A percentile compares a stretch with the other conserved stretches of the same genome.
These are phyloP conservation scores for Metschnikowia similis DNA, from an alignment of 805 yeast genomes.

Conservation along the genomic window DNA sequence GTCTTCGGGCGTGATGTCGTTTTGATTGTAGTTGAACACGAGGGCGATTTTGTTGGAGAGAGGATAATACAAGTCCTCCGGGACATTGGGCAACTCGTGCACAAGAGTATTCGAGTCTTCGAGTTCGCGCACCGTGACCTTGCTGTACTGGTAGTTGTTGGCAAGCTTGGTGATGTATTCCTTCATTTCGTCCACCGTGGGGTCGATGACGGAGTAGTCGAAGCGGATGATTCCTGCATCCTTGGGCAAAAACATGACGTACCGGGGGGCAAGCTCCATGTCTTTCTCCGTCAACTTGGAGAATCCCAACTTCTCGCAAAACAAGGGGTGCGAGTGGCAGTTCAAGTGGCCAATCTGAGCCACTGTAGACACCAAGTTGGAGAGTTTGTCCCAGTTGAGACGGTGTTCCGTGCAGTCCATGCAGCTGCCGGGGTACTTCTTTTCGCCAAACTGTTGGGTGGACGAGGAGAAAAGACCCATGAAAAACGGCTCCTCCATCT, in stretches of 20 bases:
- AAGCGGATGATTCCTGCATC: slow-evolving; percentile 44
- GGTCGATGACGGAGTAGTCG: slow-evolving; percentile 35
- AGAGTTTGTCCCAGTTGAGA: slow-evolving; percentile 54
- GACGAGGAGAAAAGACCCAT: slow-evolving; percentile 65
- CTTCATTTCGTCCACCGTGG: slow-evolving; percentile 27
- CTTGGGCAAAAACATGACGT: slow-evolving; percentile 52
- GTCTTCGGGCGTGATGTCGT: slow-evolving; percentile 56
- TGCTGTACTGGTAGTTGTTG: slow-evolving; percentile 42
- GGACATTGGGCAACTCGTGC: slow-evolving; percentile 26
- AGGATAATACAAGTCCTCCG: slow-evolving; percentile 35
- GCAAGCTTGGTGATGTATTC: slow-evolving; percentile 45
- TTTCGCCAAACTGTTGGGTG: slow-evolving; percentile 36
- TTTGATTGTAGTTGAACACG: slow-evolving; percentile 50
- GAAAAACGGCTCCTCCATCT: slow-evolving; percentile 44
- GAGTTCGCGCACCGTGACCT: slow-evolving; percentile 25
- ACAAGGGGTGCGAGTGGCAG: slow-evolving; percentile 46
- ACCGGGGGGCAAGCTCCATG: slow-evolving; percentile 31
- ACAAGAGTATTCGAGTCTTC: slow-evolving; percentile 27
- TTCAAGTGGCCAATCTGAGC: slow-evolving; percentile 54
- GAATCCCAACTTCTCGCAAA: slow-evolving; percentile 53
- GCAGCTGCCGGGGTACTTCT: slow-evolving; percentile 38
- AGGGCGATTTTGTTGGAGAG: slow-evolving; percentile 43
- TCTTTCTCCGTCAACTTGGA: slow-evolving; percentile 21
- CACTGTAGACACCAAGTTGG: slow-evolving; percentile 41
- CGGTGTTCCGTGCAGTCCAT: slow-evolving; percentile 49